Conservation (phyloP, 1,284 basidiomycete species). For the Leccinum variabile region DNA sequence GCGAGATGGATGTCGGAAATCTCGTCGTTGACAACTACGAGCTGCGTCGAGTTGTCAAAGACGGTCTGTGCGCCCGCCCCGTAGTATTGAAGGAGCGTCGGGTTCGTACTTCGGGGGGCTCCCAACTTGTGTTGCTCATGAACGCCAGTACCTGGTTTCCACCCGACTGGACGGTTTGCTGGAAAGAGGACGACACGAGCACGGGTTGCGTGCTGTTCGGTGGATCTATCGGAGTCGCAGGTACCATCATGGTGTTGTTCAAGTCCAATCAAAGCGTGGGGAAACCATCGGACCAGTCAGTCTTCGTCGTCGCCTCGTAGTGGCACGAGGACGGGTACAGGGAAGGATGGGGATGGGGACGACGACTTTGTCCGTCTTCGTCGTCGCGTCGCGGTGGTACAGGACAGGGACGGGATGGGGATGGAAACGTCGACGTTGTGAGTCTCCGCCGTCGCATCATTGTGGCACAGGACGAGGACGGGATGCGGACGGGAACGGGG, state of each 20-base stretch:
- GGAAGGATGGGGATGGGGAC: too few relatives aligned
- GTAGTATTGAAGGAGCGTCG: constrained; percentile 34
- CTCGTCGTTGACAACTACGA: constrained; percentile 31
- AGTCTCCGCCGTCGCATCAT: too few relatives aligned
- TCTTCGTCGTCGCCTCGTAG: neutral
- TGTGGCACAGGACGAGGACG: too few relatives aligned
- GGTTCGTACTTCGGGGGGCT: constrained; percentile 23
- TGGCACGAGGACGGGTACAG: too few relatives aligned
- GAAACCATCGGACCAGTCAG: constrained; percentile 30
- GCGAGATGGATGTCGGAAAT: constrained; percentile 31
- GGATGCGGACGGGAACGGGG: too few relatives aligned
- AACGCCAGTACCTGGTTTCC: constrained; percentile 28
- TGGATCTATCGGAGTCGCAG: constrained; percentile 26
- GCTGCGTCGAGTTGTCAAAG: constrained; percentile 25
- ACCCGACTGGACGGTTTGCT: constrained; percentile 32
- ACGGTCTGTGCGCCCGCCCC: constrained; percentile 28
- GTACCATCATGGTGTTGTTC: constrained; percentile 33
- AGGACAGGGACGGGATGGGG: too few relatives aligned
- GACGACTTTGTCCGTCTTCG: too few relatives aligned
- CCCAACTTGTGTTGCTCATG: constrained; percentile 34
- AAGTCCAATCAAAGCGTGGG: constrained; percentile 29
- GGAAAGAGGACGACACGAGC: constrained; percentile 29
- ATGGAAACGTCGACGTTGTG: too few relatives aligned
- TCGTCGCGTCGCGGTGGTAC: too few relatives aligned
- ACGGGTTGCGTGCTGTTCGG: constrained; percentile 30